Conservation (phyloP, 2,329 filamentous ascomycete genomes). For the Didymosphaeria variabile region DNA sequence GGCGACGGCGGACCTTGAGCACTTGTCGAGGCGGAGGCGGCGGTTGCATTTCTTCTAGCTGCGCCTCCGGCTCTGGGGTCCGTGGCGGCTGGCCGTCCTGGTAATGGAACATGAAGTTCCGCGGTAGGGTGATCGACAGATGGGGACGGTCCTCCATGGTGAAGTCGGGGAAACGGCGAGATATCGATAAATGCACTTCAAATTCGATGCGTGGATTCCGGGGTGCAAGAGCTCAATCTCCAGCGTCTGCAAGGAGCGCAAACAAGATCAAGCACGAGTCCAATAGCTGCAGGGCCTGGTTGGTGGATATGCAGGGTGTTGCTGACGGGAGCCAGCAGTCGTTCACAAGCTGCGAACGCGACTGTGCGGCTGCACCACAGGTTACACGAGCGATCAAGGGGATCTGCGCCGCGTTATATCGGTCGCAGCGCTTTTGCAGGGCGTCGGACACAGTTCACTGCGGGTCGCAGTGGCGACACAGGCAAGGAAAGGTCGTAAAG, state of each 20-base stretch:
- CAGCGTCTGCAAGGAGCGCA: slow-evolving; percentile 39
- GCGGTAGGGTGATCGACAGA: slow-evolving; percentile 60
- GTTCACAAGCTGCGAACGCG: slow-evolving; percentile 48
- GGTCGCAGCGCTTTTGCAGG: slow-evolving; percentile 26
- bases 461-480: slow-evolving; percentile 28
- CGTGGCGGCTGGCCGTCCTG: slow-evolving; percentile 55
- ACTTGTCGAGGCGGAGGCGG: slow-evolving; percentile 57
- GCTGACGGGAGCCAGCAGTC: slow-evolving; percentile 38
- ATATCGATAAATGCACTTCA: slow-evolving; percentile 18
- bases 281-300: slow-evolving; percentile 24
- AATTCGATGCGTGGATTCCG: slow-evolving; percentile 17
- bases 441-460: slow-evolving; percentile 30
- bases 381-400: slow-evolving; percentile 45
- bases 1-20: slow-evolving; percentile 59
- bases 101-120: slow-evolving; percentile 61
- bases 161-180: slow-evolving; percentile 13
- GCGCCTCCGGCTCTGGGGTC: slow-evolving; percentile 56
- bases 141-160: slow-evolving; percentile 56
- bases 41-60: slow-evolving; percentile 47
- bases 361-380: slow-evolving; percentile 42
- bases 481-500: slow-evolving; percentile 34
- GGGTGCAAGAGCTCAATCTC: slow-evolving; percentile 27
- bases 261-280: slow-evolving; percentile 18
- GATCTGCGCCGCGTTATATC: slow-evolving; percentile 31
- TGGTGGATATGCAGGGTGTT: slow-evolving; percentile 39